Percentiles rank a stretch among this genome's conserved stretches.
Conservation (phyloP, 2,329 filamentous ascomycete species). For the Pyrenochaeta sp. region DNA sequence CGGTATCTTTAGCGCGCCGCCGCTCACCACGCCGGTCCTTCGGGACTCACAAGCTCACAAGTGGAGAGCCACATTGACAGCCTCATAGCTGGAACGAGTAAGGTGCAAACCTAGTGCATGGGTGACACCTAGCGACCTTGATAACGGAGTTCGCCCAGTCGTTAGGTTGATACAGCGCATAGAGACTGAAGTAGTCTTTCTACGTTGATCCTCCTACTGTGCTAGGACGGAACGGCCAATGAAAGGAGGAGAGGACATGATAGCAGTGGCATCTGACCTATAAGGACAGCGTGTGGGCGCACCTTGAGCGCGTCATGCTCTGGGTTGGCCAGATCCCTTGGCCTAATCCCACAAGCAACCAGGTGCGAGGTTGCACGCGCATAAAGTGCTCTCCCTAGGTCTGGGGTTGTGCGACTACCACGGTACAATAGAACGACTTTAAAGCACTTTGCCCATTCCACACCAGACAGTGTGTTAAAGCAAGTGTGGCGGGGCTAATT, state of each 20-base stretch:
- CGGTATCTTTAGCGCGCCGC: conserved; percentile 19
- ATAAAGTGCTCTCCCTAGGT: conserved; percentile 1
- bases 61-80: conserved; percentile 6
- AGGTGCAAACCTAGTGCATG: neutral
- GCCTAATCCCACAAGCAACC: conserved; percentile 7
- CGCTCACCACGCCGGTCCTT: neutral
- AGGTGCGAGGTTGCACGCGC: conserved; percentile 6
- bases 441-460: neutral
- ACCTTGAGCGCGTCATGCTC: conserved; percentile 8
- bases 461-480: neutral
- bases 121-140: neutral
- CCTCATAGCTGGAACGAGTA: conserved; percentile 6
- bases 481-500: neutral
- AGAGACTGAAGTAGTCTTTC: neutral
- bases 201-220: neutral
- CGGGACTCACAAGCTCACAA: conserved; percentile 3
- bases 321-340: conserved; percentile 20
- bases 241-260: neutral
- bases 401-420: neutral
- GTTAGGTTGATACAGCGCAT: neutral
- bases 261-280: conserved; percentile 20
- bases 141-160: conserved; percentile 2
- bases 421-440: neutral
- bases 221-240: neutral
- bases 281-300: conserved; percentile 16